Base-by-base conservation (phyloP, 2,329 filamentous ascomycete genomes). In the Claviceps purpurea region DNA sequence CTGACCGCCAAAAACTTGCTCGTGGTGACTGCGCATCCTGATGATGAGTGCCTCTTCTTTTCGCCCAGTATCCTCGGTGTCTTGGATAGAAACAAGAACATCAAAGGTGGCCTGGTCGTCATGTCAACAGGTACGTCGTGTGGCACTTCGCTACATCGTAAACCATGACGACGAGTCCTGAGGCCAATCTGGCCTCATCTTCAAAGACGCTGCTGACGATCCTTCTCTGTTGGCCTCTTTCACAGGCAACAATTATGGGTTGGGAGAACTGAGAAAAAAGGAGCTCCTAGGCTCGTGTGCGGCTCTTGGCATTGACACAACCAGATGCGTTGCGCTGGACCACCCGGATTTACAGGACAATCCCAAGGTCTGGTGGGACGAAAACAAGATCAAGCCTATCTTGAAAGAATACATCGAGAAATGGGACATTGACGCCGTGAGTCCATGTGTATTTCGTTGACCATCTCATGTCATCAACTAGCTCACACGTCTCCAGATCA, bases 31-130 rank as follows among this genome's bases (percentile, higher is more conserved):
- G 67, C 68, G 2, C 67, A 69, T 42, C 63, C 63, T 14, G 68
- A 67, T 38, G 67, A 69, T 7, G 74, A 75, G 56, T 66, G 63
- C 30, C 60, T 65, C 5, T 66, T 65, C 52, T 65, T 65, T 44
- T 53, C 64, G 4, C 64, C 64, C 2, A 62, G 57, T 51, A 63
- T 65, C 6, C 48, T 66, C 38, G 64, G 63, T 30, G 56, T 65
- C 8, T 55, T 66, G 46, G 61, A 62, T 43, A 51, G 62, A n/a
- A 62, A 64, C 48, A 60, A 47, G 44, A 48, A 50, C 1, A 55
- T 60, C 10, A 60, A 54, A 10, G 64, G 64, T 0, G 59, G 59
- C 0, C 44, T 66, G 55, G 51, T 58, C 26, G 63, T 63, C 47
- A 63, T 68, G 57, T 70, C 68, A 41, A 62, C 57, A 13, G 59